These are phyloP conservation scores for Penicillium tannophilum DNA, from an alignment of 495 filamentous ascomycete species.

Conservation along the genomic window DNA sequence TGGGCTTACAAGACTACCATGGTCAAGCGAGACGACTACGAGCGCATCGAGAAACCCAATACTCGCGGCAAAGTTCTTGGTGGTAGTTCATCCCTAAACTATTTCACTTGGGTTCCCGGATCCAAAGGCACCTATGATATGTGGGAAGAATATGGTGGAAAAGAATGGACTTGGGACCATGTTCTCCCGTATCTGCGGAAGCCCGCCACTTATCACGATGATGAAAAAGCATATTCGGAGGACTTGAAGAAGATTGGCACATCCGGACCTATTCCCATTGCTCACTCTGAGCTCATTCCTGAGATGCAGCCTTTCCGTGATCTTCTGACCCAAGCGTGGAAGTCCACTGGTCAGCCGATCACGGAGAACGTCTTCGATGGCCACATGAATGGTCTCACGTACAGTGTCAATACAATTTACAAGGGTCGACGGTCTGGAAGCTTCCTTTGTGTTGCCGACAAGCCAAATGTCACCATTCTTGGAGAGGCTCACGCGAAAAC, in stretches of 20 bases:
- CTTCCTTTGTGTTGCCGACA: conserved; percentile 53
- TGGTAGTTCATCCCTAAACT: conserved; percentile 54
- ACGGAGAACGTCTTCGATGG: conserved; percentile 59
- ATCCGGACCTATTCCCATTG: conserved; percentile 55
- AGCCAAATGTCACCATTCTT: conserved; percentile 58
- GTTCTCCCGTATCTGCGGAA: conserved; percentile 55
- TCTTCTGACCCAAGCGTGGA: conserved; percentile 57
- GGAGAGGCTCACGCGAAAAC: conserved; percentile 50
- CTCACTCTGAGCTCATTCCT: conserved; percentile 56
- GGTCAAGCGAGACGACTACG: conserved; percentile 62
- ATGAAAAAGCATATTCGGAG: conserved; percentile 37
- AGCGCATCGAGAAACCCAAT: conserved; percentile 63
- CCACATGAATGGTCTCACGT: conserved; percentile 56
- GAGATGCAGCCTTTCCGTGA: conserved; percentile 58
- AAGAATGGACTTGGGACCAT: conserved; percentile 60
- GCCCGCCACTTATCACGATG: conserved; percentile 59
- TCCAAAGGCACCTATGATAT: conserved; percentile 57
- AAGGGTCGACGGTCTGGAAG: conserved; percentile 57
- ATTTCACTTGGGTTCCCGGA: conserved; percentile 60
- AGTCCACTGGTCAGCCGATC: conserved; percentile 52
- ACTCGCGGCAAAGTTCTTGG: conserved; percentile 58
- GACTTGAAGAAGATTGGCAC: conserved; percentile 52
- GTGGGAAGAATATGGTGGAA: conserved; percentile 57
- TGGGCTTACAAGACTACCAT: conserved; percentile 67
- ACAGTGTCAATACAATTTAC: conserved; percentile 60